Conservation (phyloP, 805 yeast species). For the Hanseniaspora thailandica region DNA sequence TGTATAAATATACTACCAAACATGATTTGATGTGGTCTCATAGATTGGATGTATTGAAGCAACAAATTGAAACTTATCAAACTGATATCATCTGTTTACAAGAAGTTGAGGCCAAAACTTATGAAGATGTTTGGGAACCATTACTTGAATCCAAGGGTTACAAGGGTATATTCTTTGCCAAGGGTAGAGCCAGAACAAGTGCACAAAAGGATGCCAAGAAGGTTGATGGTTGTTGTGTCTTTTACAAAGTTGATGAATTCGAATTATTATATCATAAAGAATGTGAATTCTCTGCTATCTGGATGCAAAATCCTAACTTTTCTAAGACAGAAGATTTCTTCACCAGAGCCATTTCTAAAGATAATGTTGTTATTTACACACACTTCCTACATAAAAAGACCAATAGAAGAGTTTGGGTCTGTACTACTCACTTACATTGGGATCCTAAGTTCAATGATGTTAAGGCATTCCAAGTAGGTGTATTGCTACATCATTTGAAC, state of each 20-base stretch:
- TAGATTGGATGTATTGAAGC: conserved; percentile 63
- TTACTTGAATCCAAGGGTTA: conserved; percentile 63
- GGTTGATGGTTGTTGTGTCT: conserved; percentile 98
- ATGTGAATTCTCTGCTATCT: conserved; percentile 72
- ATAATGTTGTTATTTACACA: conserved; percentile 73
- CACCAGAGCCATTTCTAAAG: conserved; percentile 92
- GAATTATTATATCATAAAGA: conserved; percentile 56
- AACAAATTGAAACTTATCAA: conserved; percentile 53
- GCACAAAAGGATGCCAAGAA: conserved; percentile 63
- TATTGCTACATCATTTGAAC: conserved; percentile 78
- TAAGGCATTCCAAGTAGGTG: conserved; percentile 88
- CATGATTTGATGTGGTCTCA: conserved; percentile 96
- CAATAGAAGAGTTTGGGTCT: conserved; percentile 60
- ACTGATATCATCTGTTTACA: conserved; percentile 84
- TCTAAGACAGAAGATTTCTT: conserved; percentile 89
- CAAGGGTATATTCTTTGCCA: conserved; percentile 68
- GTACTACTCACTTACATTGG: conserved; percentile 95
- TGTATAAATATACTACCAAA: conserved; percentile 89
- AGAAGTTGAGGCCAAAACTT: conserved; percentile 83
- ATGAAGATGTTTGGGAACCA: conserved; percentile 78
- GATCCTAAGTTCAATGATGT: conserved; percentile 95
- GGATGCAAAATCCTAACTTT: conserved; percentile 72
- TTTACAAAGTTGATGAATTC: conserved; percentile 61
- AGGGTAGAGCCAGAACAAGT: conserved; percentile 89
- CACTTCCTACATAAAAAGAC: conserved; percentile 62